Percentiles rank a stretch among this genome's conserved stretches.
These are phyloP conservation scores for Metarhizium sp. DNA, from an alignment of 2,329 filamentous ascomycete genomes.

Conservation along the genomic window DNA sequence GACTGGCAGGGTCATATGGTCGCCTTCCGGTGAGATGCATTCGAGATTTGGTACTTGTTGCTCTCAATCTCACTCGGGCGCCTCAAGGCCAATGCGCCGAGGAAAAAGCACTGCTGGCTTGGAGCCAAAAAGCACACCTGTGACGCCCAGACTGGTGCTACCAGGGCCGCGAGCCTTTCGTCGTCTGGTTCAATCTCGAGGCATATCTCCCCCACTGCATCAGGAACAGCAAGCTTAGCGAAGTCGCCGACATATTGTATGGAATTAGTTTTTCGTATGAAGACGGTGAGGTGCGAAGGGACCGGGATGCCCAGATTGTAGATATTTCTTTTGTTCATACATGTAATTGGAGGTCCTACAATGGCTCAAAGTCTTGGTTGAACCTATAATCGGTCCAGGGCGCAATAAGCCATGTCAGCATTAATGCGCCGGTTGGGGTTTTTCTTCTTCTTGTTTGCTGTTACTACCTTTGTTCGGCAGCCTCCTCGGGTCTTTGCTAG, in stretches of 20 bases:
- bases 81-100: not conserved
- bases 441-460: too few relatives aligned
- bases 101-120: not conserved
- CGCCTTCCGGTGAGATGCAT: not conserved
- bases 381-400: too few relatives aligned
- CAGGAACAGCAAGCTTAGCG: not conserved
- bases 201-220: not conserved
- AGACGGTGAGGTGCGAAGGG: not conserved
- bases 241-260: not conserved
- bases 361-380: too few relatives aligned
- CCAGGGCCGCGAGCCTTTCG: not conserved
- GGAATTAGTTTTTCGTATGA: not conserved
- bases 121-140: not conserved
- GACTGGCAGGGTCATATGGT: not conserved
- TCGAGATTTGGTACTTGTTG: not conserved
- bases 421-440: too few relatives aligned
- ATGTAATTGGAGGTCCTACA: too few relatives aligned
- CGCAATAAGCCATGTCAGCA: too few relatives aligned
- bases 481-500: too few relatives aligned
- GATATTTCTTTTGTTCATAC: too few relatives aligned
- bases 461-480: too few relatives aligned
- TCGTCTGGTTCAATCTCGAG: not conserved
- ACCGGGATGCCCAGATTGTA: not conserved
- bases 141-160: not conserved
- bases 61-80: not conserved